Evolutionary conservation across 108 stramenopile species (phyloP).

Genomic region (Cyclostephanos tholiformis): DNA sequence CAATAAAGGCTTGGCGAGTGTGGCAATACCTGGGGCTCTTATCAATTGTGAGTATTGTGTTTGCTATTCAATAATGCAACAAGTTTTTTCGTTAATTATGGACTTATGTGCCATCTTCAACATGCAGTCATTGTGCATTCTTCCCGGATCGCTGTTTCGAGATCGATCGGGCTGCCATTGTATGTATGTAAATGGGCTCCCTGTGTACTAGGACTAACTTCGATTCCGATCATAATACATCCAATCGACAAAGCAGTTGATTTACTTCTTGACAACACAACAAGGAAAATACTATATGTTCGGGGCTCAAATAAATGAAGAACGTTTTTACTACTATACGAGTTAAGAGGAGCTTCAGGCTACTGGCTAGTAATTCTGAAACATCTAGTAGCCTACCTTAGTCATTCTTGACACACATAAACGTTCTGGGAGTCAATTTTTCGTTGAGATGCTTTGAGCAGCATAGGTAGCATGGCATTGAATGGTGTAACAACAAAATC

Average conservation of each 20-base stretch:
- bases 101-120: background rate
- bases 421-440: background rate
- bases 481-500: background rate
- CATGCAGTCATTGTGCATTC: slow-evolving; percentile 61
- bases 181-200: slow-evolving; percentile 69
- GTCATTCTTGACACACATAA: background rate
- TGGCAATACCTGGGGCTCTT: slow-evolving; percentile 72
- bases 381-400: background rate
- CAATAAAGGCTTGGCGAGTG: slow-evolving; percentile 59
- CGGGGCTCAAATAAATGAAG: background rate
- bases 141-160: slow-evolving; percentile 59
- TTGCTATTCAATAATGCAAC: background rate
- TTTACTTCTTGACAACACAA: slow-evolving; percentile 63
- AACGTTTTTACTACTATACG: too few relatives aligned
- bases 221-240: slow-evolving; percentile 72
- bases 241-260: slow-evolving; percentile 81
- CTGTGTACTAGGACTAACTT: slow-evolving; percentile 63
- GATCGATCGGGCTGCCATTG: slow-evolving; percentile 58
- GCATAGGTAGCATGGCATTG: background rate
- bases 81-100: background rate
- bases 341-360: too few relatives aligned
- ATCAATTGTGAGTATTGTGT: slow-evolving; percentile 52
- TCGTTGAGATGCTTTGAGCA: background rate
- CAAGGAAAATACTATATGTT: slow-evolving; percentile 39
- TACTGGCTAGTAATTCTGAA: too few relatives aligned